Conservation (phyloP, 1,284 basidiomycete genomes). For the Porogramme epimiltina region DNA sequence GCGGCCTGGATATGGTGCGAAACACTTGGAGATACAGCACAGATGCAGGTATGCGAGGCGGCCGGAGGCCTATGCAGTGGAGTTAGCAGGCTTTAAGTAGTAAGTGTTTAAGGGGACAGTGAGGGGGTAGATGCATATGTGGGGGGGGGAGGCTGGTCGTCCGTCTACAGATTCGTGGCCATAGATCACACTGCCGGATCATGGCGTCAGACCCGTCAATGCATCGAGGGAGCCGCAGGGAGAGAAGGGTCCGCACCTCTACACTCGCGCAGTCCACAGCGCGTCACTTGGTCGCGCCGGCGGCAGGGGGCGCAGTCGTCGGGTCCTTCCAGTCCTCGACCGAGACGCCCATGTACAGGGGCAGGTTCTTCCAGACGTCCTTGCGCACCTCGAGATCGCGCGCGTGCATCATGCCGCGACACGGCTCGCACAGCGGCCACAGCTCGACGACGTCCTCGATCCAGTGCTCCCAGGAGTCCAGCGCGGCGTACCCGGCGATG, state of each 20-base stretch:
- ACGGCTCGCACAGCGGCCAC: slow-evolving; percentile 24
- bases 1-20: background rate
- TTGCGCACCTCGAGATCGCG: slow-evolving; percentile 20
- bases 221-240: no score
- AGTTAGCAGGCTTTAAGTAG: background rate
- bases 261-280: background rate
- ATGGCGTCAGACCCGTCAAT: no score
- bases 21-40: background rate
- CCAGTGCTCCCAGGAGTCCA: slow-evolving; percentile 26
- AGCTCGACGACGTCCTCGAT: slow-evolving; percentile 25
- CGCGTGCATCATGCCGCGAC: slow-evolving; percentile 22
- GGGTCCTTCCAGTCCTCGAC: slow-evolving; percentile 24
- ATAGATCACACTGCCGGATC: no score
- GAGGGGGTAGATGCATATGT: background rate
- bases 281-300: background rate
- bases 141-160: background rate
- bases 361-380: slow-evolving; percentile 21
- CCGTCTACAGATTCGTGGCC: background rate
- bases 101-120: background rate
- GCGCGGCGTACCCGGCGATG: slow-evolving; percentile 22
- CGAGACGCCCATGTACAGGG: slow-evolving; percentile 19
- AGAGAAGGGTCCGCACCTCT: no score
- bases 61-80: background rate
- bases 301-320: background rate
- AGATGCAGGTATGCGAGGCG: background rate